These are phyloP conservation scores for Phytopythium montanum DNA, from an alignment of 352 stramenopile genomes.

Conservation along the genomic window DNA sequence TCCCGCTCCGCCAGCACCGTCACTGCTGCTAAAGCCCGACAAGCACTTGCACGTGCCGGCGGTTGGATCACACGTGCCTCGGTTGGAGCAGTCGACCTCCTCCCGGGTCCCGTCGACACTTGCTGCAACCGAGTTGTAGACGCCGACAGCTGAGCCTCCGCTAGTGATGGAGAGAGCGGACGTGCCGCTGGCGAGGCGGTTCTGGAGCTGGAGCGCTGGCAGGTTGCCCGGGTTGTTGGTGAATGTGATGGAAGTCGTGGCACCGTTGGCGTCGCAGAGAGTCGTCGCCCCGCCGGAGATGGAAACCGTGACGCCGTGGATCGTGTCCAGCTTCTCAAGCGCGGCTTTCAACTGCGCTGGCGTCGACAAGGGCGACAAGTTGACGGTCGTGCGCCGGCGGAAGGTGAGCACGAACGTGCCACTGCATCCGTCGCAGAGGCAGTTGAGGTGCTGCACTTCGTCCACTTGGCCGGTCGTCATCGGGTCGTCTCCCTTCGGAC, in stretches of 20 bases:
- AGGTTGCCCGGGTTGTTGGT: conserved; percentile 63
- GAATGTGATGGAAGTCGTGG: conserved; percentile 63
- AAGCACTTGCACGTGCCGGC: conserved; percentile 72
- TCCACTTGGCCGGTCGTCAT: conserved; percentile 65
- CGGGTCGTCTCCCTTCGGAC: conserved; percentile 86
- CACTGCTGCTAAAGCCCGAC: conserved; percentile 51
- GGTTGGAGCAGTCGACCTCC: conserved; percentile 83
- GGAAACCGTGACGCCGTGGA: conserved; percentile 41
- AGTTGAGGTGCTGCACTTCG: conserved; percentile 80
- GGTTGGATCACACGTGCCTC: conserved; percentile 50
- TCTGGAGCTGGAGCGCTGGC: conserved; percentile 44
- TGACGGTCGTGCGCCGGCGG: conserved; percentile 42
- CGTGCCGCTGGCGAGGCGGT: conserved; percentile 26
- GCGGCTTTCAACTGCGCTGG: conserved; percentile 33
- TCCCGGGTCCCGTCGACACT: conserved; percentile 40
- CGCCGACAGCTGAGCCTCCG: conserved; percentile 7
- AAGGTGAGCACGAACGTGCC: conserved; percentile 68
- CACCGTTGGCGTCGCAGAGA: conserved; percentile 31
- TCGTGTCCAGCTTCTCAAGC: conserved; percentile 56
- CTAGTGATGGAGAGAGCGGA: conserved; percentile 8
- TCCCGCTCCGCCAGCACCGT: conserved; percentile 37
- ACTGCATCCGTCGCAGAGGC: conserved; percentile 46
- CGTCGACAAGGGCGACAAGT: conserved; percentile 35
- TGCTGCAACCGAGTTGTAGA: neutral
- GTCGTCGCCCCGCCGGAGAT: conserved; percentile 14